Evolutionary conservation across 805 yeast species (phyloP), one percentile per base, ranked within the genome.

Genomic region (Wickerhamiella shivajii): DNA sequence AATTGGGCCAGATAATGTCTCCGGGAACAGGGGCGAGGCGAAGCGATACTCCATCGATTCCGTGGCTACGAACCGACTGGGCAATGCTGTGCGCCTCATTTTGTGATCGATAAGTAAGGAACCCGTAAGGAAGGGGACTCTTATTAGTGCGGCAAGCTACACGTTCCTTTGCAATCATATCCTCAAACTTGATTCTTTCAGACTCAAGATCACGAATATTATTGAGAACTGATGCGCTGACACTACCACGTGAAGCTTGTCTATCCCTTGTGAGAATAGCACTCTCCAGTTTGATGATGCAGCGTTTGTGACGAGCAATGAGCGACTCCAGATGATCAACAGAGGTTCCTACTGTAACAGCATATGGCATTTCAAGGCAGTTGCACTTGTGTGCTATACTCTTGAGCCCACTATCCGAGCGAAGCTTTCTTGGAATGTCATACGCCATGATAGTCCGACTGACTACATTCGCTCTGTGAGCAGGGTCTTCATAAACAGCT

Each of bases 1-100:
- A 38, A 34, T 56, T 59, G 3, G 37, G 35, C 63, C 63, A 59
- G 12, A 59, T 41, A 20, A 59, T 45, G 38, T 56, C 59, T 10
- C 47, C 44, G 2, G 60, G 56, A 9, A 50, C 37, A 1, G 62
- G 60, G 1, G 61, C 60, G 11, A 49, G 40, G 16, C 34, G 41
- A 8, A 48, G 33, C 3, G 27, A 33, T 6, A 49, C 36, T 1
- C 46, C 42, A 4, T 39, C 41, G 20, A 28, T 18, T 1, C 38
- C 28, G 11, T 29, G 36, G 12, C 20, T 22, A 3, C 31, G 20
- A 15, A 33, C 29, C 5, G 29, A 27, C 11, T 31, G 24, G 10
- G 55, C 56, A 2, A 44, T 41, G 2, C 15, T 16, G 29, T 52
- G 53, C 10, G 52, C 49, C 7, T 40, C 44, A 8, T 33, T 38